Evolutionary conservation across 257 asterid genomes (phyloP), one percentile per base, ranked within the genome.

Genomic region (Eucommia ulmoides): DNA sequence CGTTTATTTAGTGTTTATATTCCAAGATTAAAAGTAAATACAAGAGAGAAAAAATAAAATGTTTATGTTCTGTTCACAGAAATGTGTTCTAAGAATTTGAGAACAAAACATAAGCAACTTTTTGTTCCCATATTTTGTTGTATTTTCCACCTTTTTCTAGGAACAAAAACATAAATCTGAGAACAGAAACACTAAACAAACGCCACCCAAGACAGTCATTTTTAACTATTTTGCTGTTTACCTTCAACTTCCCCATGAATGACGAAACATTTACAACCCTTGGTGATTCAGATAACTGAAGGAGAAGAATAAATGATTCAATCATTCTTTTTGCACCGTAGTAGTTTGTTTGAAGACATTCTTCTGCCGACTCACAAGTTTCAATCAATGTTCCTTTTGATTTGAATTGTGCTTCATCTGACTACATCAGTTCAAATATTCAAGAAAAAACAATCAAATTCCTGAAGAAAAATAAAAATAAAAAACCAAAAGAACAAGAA

Each of bases 211-310:
- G n/a, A n/a, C n/a, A n/a, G n/a, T n/a, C n/a, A n/a, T n/a, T n/a
- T n/a, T n/a, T n/a, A n/a, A n/a, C n/a, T n/a, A 35, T 4, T 35
- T 3, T 35, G 44, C 16, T 10, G 11, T 19, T 19, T 51, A 77
- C 85, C 81, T 22, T 46, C n/a, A 74, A 22, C 59, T 26, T 60
- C 19, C 87, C 87, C 48, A 62, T 3, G 0, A 26, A 7, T 25
- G 82, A 74, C 8, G 85, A 66, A 24, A 75, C 83, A 38, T 79
- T 73, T 5, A 79, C 75, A 26, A 79, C 65, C 48, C 68, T 70
- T 6, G 79, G 79, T 2, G 81, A 73, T 53, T 63, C 48, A 9
- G 81, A 75, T 23, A 26, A 22, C 22, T 49, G 65, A 6, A 79
- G 61, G 49, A 75, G 69, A 14, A 79, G 81, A 56, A 60, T 41